Evolutionary conservation across 371 early-diverging fungal species (phyloP), one percentile per base, ranked within the genome.

Genomic region (Mucor saturninus): DNA sequence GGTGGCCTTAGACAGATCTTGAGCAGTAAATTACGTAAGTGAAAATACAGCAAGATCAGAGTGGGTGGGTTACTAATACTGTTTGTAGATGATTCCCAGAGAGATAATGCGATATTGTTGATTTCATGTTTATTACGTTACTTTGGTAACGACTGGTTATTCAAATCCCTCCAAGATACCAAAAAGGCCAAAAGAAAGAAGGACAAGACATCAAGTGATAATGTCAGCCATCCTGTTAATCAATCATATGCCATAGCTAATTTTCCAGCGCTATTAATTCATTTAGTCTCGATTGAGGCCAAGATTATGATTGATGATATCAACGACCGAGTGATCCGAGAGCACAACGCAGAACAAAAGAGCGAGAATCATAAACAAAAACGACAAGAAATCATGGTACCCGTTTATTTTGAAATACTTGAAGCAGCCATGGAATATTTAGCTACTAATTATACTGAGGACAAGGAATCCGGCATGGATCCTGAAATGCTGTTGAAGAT

Each of bases 231-330:
- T 3, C 31, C 57, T 5, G 35, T 43, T 2, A 29, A 45, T 5
- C 62, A 68, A 10, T 58, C 58, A 0, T 68, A 62, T 28, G 62
- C 74, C 6, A 64, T 68, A 9, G 75, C 75, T 37, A 71, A 74
- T 26, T 83, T 83, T 38, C 79, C 77, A 6, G 73, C 75, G 1
- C 53, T 86, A 14, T 30, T 86, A 8, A 70, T 82, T 11, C 81
- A 83, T 40, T 29, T 83, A 8, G 77, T 79, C 3, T 64, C 83
- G 9, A 80, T 80, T 14, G 86, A 86, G 62, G 64, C 80, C 14
- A 83, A 83, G 13, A 71, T 86, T 2, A 73, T 83, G 62, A 51
- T 83, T 9, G 86, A 86, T 48, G 74, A 81, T 35, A 63, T 80
- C 31, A 69, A 78, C 6, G 79, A 80, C n/a, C 61, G 56, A 9